phyloP scores from a whole-genome alignment of 2,329 filamentous ascomycete genomes.

The Aspergillus pseudoviridinutans region DNA sequence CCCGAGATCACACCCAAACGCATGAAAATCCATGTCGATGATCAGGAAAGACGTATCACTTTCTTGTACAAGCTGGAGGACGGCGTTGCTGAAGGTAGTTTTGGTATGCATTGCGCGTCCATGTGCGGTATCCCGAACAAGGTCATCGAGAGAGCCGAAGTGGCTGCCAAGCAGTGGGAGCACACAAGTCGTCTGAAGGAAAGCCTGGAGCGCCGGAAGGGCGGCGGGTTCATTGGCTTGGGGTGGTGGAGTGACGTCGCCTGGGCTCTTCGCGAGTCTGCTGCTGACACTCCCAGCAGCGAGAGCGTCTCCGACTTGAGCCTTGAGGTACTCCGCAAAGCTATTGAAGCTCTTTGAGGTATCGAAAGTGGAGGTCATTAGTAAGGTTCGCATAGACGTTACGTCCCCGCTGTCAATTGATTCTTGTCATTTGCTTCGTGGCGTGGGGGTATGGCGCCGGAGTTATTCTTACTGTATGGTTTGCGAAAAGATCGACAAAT shows the following conservation, averaged over 20 bases:
- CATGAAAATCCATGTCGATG: slow-evolving; percentile 94
- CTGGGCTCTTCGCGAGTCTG: slow-evolving; percentile 62
- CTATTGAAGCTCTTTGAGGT: slow-evolving; percentile 51
- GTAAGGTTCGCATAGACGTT: neutral
- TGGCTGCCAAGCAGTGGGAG: slow-evolving; percentile 88
- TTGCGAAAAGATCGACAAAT: neutral
- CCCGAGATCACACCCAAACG: slow-evolving; percentile 81
- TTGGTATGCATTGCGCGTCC: slow-evolving; percentile 97
- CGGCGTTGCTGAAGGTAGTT: slow-evolving; percentile 91
- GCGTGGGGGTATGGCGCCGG: neutral
- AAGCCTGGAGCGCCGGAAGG: slow-evolving; percentile 75
- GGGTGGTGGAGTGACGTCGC: slow-evolving; percentile 86
- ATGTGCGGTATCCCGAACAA: slow-evolving; percentile 91
- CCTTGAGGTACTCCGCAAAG: slow-evolving; percentile 54
- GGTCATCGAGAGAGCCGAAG: slow-evolving; percentile 82
- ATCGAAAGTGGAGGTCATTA: neutral
- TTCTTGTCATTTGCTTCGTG: neutral
- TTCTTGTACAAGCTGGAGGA: slow-evolving; percentile 93
- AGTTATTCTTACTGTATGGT: neutral
- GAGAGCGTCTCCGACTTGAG: slow-evolving; percentile 45
- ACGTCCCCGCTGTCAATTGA: neutral
- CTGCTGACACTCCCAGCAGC: slow-evolving; percentile 26
- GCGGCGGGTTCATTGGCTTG: slow-evolving; percentile 75
- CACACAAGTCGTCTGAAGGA: slow-evolving; percentile 89
- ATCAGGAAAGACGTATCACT: slow-evolving; percentile 77